Percentiles rank a stretch among this genome's conserved stretches.
Conservation (phyloP, 2,329 filamentous ascomycete species). For the Fusarium liriodendri region DNA sequence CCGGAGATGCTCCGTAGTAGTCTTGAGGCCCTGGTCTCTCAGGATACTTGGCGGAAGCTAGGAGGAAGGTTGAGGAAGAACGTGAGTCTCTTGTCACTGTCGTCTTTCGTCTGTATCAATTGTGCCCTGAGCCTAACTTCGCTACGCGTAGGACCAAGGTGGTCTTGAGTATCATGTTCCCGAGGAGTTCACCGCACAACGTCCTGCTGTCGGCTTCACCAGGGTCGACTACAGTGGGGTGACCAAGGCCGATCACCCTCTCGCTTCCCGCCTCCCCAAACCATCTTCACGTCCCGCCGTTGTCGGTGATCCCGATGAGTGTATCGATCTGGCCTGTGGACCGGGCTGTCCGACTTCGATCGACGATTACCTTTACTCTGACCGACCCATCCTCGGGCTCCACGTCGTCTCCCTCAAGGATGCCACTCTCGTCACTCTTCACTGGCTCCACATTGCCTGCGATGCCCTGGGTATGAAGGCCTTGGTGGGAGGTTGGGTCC, state of each 20-base stretch:
- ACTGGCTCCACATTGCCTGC: not conserved
- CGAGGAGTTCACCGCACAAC: not conserved
- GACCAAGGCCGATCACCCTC: conserved; percentile 4
- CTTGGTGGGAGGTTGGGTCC: not conserved
- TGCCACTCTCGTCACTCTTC: not conserved
- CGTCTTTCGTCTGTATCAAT: not conserved
- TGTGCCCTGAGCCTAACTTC: not conserved
- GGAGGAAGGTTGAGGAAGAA: conserved; percentile 15
- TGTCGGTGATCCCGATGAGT: not conserved
- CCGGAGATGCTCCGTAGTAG: conserved; percentile 13
- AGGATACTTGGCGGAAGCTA: conserved; percentile 11
- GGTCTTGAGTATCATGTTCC: conserved; percentile 9
- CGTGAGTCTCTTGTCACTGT: conserved; percentile 2
- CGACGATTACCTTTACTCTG: not conserved
- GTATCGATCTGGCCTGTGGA: not conserved
- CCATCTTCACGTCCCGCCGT: not conserved
- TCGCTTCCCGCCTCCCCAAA: conserved; percentile 11
- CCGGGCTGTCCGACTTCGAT: conserved; percentile 5
- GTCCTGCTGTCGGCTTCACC: conserved; percentile 11
- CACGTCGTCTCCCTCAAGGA: not conserved
- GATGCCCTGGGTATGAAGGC: not conserved
- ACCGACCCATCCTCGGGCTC: not conserved
- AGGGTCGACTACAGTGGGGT: conserved; percentile 8
- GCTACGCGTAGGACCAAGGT: not conserved
- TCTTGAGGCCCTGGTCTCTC: conserved; percentile 12